A percentile compares a stretch with the other conserved stretches of the same genome.
Evolutionary conservation across 805 yeast species (phyloP).

Genomic region (Candida germanica): DNA sequence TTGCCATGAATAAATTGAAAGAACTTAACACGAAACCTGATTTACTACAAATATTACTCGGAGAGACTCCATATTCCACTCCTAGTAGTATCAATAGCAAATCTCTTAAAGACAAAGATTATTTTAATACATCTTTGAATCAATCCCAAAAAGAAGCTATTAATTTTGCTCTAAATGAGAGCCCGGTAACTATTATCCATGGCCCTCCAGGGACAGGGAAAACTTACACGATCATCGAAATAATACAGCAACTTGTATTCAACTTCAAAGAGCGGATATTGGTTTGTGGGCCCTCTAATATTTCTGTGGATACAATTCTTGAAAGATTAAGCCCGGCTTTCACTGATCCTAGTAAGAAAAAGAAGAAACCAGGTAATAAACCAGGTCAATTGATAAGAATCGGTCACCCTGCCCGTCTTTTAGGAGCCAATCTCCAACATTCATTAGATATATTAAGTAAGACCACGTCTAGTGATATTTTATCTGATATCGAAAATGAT

Average conservation of each 20-base stretch:
- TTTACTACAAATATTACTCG: conserved; percentile 46
- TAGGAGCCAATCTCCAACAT: conserved; percentile 59
- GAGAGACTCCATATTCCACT: conserved; percentile 35
- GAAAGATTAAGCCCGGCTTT: conserved; percentile 58
- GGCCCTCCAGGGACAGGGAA: conserved; percentile 86
- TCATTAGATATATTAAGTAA: conserved; percentile 73
- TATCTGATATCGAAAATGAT: conserved; percentile 67
- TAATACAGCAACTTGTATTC: conserved; percentile 66
- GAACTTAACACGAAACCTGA: conserved; percentile 39
- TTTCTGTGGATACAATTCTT: conserved; percentile 85
- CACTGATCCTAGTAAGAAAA: conserved; percentile 5
- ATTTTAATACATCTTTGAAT: conserved; percentile 50
- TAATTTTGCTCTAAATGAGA: conserved; percentile 51
- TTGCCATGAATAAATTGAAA: conserved; percentile 63
- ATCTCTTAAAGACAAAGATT: conserved; percentile 17
- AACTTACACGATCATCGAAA: conserved; percentile 80
- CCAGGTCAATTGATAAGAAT: conserved; percentile 56
- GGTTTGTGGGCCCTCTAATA: conserved; percentile 93
- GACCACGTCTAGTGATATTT: conserved; percentile 43
- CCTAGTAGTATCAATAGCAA: conserved; percentile 5
- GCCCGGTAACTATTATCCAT: conserved; percentile 62
- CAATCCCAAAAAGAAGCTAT: conserved; percentile 74
- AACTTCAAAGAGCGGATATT: conserved; percentile 51
- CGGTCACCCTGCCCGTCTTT: conserved; percentile 90
- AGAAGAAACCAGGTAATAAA: conserved; percentile 25